Conservation (phyloP, 495 filamentous ascomycete species). For the Aspergillus nidulans region DNA sequence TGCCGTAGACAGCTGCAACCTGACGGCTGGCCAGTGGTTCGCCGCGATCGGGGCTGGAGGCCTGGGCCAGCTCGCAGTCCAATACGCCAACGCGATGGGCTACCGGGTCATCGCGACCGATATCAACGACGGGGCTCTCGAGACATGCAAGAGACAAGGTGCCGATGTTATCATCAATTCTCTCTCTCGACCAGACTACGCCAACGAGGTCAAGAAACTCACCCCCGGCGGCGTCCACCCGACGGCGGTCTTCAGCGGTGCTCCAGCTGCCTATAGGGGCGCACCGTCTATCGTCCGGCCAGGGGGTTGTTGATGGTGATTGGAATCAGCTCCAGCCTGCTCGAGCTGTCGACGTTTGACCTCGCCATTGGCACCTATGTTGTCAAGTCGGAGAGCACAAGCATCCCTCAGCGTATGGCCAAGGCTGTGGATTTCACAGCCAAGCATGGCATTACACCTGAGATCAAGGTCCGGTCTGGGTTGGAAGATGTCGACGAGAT, state of each 20-base stretch:
- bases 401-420: neutral
- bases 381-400: neutral
- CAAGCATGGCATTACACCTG: neutral
- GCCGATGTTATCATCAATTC: constrained; percentile 29
- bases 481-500: neutral
- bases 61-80: constrained; percentile 57
- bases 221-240: constrained; percentile 11
- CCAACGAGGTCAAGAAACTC: neutral
- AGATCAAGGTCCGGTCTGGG: neutral
- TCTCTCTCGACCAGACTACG: neutral
- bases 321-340: neutral
- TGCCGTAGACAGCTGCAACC: constrained; percentile 7
- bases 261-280: constrained; percentile 6
- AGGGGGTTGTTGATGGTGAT: neutral
- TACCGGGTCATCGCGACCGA: constrained; percentile 70
- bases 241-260: constrained; percentile 11
- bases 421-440: neutral
- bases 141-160: constrained; percentile 61
- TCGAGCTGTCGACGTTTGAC: neutral
- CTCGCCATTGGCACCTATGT: neutral
- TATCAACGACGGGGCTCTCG: constrained; percentile 68
- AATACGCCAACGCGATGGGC: constrained; percentile 88
- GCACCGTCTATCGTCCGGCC: neutral
- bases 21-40: constrained; percentile 8
- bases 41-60: constrained; percentile 46